A percentile compares a stretch with the other conserved stretches of the same genome.
These are phyloP conservation scores for Russula earlei DNA, from an alignment of 768 basidiomycete genomes.

Conservation along the genomic window DNA sequence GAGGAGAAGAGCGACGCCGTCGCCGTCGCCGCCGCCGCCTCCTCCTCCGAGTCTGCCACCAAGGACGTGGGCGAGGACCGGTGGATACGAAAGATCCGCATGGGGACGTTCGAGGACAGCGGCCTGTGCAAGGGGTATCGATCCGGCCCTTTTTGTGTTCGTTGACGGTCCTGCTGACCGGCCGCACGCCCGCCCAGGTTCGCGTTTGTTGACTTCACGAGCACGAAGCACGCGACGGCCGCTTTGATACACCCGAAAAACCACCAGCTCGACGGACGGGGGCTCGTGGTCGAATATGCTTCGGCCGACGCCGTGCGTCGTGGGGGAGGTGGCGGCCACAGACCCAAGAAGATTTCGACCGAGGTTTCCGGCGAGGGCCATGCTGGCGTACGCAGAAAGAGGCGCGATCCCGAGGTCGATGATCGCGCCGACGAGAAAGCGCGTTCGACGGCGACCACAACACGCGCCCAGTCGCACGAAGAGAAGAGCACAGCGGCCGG, in stretches of 20 bases:
- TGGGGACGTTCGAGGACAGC: constrained; percentile 95
- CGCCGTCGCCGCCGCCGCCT: too few species aligned
- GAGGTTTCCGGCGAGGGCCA: not conserved
- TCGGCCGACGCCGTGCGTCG: constrained; percentile 80
- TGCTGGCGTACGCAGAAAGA: not conserved
- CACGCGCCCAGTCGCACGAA: not conserved
- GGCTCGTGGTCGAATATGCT: constrained; percentile 85
- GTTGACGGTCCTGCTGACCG: not conserved
- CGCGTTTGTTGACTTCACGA: constrained; percentile 88
- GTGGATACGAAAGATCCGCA: constrained; percentile 74
- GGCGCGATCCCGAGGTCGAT: not conserved
- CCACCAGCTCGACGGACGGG: constrained; percentile 73
- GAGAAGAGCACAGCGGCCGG: not conserved
- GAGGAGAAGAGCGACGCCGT: constrained; percentile 26
- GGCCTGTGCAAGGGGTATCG: constrained; percentile 92
- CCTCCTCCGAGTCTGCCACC: not conserved
- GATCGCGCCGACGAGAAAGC: not conserved
- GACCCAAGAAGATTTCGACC: not conserved
- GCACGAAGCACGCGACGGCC: constrained; percentile 66
- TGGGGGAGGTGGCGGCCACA: constrained; percentile 38
- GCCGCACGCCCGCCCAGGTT: constrained; percentile 42
- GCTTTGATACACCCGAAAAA: constrained; percentile 79
- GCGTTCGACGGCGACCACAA: not conserved
- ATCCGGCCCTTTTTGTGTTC: not conserved
- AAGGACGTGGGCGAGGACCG: constrained; percentile 28